Base-by-base conservation (phyloP, 2,329 filamentous ascomycete species). In the Aspergillus tubingensis region DNA sequence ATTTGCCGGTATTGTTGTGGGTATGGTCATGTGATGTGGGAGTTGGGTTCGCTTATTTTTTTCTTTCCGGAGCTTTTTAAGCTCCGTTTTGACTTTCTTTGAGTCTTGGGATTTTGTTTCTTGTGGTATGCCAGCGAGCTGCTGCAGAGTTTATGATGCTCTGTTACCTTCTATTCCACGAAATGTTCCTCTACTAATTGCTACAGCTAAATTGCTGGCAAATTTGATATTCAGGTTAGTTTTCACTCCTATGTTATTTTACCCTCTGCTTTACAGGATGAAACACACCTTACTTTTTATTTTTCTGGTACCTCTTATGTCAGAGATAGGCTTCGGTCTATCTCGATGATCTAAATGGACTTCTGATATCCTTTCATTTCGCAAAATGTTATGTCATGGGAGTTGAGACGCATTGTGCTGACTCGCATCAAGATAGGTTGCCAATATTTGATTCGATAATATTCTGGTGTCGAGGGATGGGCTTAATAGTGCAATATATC, bases 281-380 rank as follows among this genome's bases (percentile, higher is more conserved):
- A 94, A 85, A 87, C 82, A 83, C 82, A 82, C 81, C 68, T 69
- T 71, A 57, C 76, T 79, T 76, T 79, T 80, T 82, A 81, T 82
- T 89, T 93, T 93, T 96, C 91, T 96, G 92, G 92, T 92, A 96
- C 92, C 92, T 96, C 92, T 96, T 95, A 92, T 92, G 86, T 91
- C 89, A 95, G 87, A 83, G 83, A 73, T 72, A 73, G 69, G 67
- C 70, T 65, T 67, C 70, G 69, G 69, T 77, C 74, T 82, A 80
- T 74, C 80, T 77, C 88, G 79, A 91, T 93, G 90, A 91, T 91
- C 90, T 86, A 83, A 90, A 81, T 82, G 88, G 89, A 92, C 90
- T 91, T 92, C 90, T 93, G 90, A 93, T 75, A 54, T 30, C 39
- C n/a, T 58, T 36, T 50, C 17, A 25, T 52, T 54, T 8, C 48